phyloP scores from a whole-genome alignment of 805 yeast species.

The Wickerhamiella occidentalis region DNA sequence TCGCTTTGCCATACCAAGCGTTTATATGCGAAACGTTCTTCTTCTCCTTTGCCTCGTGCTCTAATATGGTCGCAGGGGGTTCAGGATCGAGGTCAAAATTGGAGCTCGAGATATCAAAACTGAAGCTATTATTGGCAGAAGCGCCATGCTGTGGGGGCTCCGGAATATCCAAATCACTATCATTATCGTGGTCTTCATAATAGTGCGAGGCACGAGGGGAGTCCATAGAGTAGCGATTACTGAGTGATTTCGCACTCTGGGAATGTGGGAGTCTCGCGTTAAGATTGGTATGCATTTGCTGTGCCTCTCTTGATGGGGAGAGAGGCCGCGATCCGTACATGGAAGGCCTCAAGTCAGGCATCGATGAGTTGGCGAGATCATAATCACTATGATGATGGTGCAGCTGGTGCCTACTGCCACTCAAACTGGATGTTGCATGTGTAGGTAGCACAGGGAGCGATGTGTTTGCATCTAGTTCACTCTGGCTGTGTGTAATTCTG shows the following conservation, averaged over 20 bases:
- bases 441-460: background rate
- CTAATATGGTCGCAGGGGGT: background rate
- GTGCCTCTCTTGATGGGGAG: background rate
- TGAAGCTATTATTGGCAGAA: slow-evolving; percentile 5
- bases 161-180: slow-evolving; percentile 7
- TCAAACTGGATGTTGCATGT: background rate
- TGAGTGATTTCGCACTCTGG: background rate
- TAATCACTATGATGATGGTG: background rate
- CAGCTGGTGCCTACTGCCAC: background rate
- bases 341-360: slow-evolving; percentile 8
- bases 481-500: background rate
- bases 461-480: background rate
- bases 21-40: slow-evolving; percentile 24
- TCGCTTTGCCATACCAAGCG: slow-evolving; percentile 28
- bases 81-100: background rate
- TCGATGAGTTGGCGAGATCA: slow-evolving; percentile 5
- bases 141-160: slow-evolving; percentile 8
- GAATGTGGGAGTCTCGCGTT: background rate
- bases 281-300: background rate
- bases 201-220: background rate
- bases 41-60: slow-evolving; percentile 9
- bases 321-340: slow-evolving; percentile 1
- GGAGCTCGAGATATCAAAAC: background rate
- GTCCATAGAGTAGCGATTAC: background rate
- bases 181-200: background rate